Base-by-base conservation (phyloP, 2,329 filamentous ascomycete genomes). In the Orbilia javanica region DNA sequence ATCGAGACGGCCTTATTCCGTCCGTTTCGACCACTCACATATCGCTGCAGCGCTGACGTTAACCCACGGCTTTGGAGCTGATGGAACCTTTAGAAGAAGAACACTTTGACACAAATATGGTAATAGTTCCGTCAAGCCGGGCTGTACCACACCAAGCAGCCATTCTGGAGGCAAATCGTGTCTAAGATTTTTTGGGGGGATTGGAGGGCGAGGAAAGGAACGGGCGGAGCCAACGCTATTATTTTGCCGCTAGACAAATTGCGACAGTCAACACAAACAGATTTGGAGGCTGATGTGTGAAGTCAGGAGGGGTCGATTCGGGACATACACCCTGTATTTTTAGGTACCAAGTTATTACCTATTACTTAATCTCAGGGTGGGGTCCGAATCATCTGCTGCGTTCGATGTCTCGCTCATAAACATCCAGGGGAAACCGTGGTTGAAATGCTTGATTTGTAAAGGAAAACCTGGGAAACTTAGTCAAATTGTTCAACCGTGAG, bases 71-170 rank as follows among this genome's bases (percentile, higher is more conserved):
- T 25, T 52, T 52, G 22, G 4, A 20, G 20, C 34, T 29, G 1
- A 27, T 34, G 18, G 13, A 25, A 46, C 1, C 20, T 68, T 11
- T 31, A 18, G 34, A 11, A 31, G 42, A 34, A 53, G 11, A 13
- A n/a, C 15, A 1, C 13, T n/a, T 63, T 52, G 53, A 42, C 20
- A 53, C 67, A 4, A 34, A 63, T 52, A 20, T 53, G 42, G 68
- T 22, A 72, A 64, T 64, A 72, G 34, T 65, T 72, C 68, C 68
- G 68, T 64, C 68, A 55, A 25, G 53, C 31, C 46, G 44, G 55
- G 11, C 55, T 31, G 27, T 18, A 27, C 42, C 13, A 27, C 39
- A 7, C 27, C 27, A 4, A 44, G n/a, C 18, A 18, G n/a, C 42
- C 15, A 20, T 44, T 10, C 18, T 44, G 15, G 42, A 48, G 44